Evolutionary conservation across 2,329 filamentous ascomycete genomes (phyloP).

Genomic region (Acarospora socialis): DNA sequence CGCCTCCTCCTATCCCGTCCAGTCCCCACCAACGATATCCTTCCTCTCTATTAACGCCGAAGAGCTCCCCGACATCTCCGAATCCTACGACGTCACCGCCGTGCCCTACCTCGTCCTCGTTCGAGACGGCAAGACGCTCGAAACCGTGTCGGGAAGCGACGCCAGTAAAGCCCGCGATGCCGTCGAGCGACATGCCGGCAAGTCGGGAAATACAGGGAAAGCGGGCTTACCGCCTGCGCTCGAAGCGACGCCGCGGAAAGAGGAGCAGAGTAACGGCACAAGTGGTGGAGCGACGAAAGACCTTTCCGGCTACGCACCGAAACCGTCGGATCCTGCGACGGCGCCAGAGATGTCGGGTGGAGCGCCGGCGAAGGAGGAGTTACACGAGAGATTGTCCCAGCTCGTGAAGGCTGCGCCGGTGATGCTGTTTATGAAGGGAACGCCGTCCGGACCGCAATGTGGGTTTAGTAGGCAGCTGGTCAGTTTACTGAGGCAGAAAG

Average conservation of each 20-base stretch:
- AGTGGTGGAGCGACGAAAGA: conserved; percentile 23
- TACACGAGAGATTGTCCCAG: conserved; percentile 65
- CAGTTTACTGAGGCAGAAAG: conserved; percentile 69
- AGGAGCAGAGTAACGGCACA: conserved; percentile 17
- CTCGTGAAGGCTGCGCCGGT: conserved; percentile 91
- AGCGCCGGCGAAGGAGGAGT: conserved; percentile 61
- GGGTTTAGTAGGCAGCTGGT: conserved; percentile 90
- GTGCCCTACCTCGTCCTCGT: conserved; percentile 85
- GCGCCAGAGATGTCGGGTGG: conserved; percentile 34
- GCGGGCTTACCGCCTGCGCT: conserved; percentile 27
- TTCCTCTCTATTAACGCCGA: conserved; percentile 93
- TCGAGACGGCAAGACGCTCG: conserved; percentile 58
- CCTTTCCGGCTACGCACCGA: conserved; percentile 32
- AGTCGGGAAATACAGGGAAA: conserved; percentile 24
- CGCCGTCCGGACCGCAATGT: conserved; percentile 71
- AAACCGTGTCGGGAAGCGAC: conserved; percentile 81
- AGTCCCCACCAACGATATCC: conserved; percentile 50
- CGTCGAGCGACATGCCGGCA: conserved; percentile 66
- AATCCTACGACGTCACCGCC: conserved; percentile 84
- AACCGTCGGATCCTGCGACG: conserved; percentile 27
- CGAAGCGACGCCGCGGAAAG: conserved; percentile 24
- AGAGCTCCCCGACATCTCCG: conserved; percentile 80
- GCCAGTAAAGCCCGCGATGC: conserved; percentile 70
- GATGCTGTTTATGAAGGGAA: conserved; percentile 99
- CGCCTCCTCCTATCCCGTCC: conserved; percentile 66